Evolutionary conservation across 2,329 filamentous ascomycete genomes (phyloP), one percentile per base, ranked within the genome.

Genomic region (Curvularia hawaiiensis): DNA sequence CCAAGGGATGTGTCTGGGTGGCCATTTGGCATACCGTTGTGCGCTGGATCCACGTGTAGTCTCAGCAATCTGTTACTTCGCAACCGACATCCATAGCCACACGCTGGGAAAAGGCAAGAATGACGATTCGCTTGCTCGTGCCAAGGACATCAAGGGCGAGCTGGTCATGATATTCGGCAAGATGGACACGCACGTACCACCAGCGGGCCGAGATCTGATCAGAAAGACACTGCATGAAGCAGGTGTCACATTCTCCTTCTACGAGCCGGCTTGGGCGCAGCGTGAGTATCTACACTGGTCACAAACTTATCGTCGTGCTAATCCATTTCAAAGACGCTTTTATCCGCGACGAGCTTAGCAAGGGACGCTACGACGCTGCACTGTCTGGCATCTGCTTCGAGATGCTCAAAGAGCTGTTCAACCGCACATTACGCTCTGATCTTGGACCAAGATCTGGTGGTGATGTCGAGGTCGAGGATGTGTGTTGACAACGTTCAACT

Each of bases 251-350:
- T 93, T 94, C 70, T 89, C 86, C 71, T 97, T 91, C 75, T 92
- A 95, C 78, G 93, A 97, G 79, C 87, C 90, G 63, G 90, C 91
- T n/a, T 94, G 91, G 87, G 92, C 93, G 3, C 93, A 97, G 77
- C 93, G 84, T 86, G 75, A 70, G 83, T 81, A 20, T 45, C 26
- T 26, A 4, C 44, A 26, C 10, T 31, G 41, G 28, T 16, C 50
- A 51, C 28, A 30, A 2, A 2, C 4, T 26, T 30, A 3, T 11
- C 0, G 14, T 0, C 10, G 9, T 51, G 44, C 53, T 52, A 20
- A 52, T 28, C 6, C 5, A 10, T 35, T 35, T 3, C 22, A 52
- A 50, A 84, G 84, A 96, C 79, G 93, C 93, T 5, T 97, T 97
- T 73, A 96, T 97, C 74, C 84, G 93, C 18, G 93, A 97, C 71